Base-by-base conservation (phyloP, 2,329 filamentous ascomycete genomes). In the Penicillium glabrum region DNA sequence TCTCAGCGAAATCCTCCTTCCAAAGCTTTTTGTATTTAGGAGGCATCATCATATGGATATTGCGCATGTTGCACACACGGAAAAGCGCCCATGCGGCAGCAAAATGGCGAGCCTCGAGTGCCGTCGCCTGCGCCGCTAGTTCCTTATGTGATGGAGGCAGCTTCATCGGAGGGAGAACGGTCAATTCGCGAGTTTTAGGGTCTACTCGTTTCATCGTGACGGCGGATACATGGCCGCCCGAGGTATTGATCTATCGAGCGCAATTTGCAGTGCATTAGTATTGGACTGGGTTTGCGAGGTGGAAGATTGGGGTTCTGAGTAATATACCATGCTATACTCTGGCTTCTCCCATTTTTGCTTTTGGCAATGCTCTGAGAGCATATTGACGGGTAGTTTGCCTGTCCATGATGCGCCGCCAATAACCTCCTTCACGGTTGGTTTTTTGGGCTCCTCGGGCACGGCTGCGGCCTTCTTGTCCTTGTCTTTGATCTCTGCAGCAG, bases 401-500 rank as follows among this genome's bases (percentile, higher is more conserved):
- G 95, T 99, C 95, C 95, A 99, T 65, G 92, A 97, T 57, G 91
- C 86, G 48, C 95, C 95, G 43, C 92, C 95, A 69, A 99, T 96
- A 63, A 99, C 80, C 66, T 96, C 91, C 74, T 84, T 79, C 23
- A 83, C 83, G 48, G 85, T 81, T 41, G 85, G 84, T 65, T 83
- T 85, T 72, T 85, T 86, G n/a, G 79, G 79, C 59, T 76, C 73
- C 39, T 77, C 75, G 16, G 72, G 67, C 54, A 59, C 73, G n/a
- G 72, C 67, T 54, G 61, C 62, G 57, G 61, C 70, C 59, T 68
- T 74, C 64, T 69, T 67, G 41, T 54, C 69, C 64, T 69, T 67
- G 41, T 54, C 69, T 63, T 69, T 61, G 58, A 64, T 65, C 58
- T 75, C 72, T 16, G 72, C 71, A 33, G 72, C 69, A 39, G 71